phyloP scores from a whole-genome alignment of 2,329 filamentous ascomycete species.

The Pochonia chlamydosporia region DNA sequence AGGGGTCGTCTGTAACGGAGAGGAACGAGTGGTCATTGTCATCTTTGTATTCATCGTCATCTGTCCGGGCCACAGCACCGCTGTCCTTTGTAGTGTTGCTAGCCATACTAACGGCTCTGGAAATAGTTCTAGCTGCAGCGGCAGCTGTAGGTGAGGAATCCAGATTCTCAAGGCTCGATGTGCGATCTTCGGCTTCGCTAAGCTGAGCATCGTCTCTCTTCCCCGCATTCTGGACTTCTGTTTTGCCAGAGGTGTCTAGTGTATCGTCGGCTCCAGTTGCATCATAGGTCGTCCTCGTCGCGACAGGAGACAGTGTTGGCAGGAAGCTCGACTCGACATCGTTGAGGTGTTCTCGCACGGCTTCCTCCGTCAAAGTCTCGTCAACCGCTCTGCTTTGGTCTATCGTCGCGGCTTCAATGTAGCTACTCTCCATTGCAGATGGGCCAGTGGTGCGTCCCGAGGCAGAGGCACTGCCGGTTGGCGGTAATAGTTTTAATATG shows the following conservation, averaged over 20 bases:
- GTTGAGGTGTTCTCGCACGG: slow-evolving; percentile 50
- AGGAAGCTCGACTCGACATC: slow-evolving; percentile 64
- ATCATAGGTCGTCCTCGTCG: slow-evolving; percentile 31
- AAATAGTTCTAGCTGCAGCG: slow-evolving; percentile 47
- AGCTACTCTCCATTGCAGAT: slow-evolving; percentile 29
- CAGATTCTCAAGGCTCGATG: slow-evolving; percentile 46
- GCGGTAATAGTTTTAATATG: slow-evolving; percentile 11
- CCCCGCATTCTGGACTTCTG: slow-evolving; percentile 18
- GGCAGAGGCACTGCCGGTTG: slow-evolving; percentile 12
- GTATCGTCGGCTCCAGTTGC: slow-evolving; percentile 48
- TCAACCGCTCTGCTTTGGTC: slow-evolving; percentile 27
- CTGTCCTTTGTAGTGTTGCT: slow-evolving; percentile 18
- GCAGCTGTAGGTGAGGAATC: slow-evolving; percentile 53
- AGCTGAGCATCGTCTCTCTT: slow-evolving; percentile 13
- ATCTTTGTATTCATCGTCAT: slow-evolving; percentile 18
- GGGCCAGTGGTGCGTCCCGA: neutral
- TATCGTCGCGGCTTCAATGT: slow-evolving; percentile 33
- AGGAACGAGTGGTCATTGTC: slow-evolving; percentile 22
- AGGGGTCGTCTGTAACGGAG: slow-evolving; percentile 20
- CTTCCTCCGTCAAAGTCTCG: slow-evolving; percentile 47
- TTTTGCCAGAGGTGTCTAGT: slow-evolving; percentile 41
- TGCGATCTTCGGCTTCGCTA: slow-evolving; percentile 34
- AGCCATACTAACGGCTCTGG: slow-evolving; percentile 43
- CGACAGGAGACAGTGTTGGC: slow-evolving; percentile 51
- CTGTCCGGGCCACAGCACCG: slow-evolving; percentile 4